Evolutionary conservation across 306 rosid species (phyloP).

Genomic region (Prunus campanulata): DNA sequence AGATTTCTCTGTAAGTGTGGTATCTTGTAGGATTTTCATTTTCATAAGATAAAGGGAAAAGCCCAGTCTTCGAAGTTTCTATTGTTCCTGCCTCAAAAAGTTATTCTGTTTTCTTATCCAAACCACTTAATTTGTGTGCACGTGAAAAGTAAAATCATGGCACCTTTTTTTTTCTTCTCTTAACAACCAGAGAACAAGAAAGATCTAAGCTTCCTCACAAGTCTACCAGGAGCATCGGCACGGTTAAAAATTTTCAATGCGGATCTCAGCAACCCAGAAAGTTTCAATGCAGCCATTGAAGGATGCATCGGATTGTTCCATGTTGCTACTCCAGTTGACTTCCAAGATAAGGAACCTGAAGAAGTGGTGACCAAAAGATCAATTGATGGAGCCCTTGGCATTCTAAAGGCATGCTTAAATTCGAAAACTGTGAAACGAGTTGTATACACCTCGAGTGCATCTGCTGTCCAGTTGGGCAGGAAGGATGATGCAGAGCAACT

Average conservation of each 20-base stretch:
- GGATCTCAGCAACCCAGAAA: constrained; percentile 32
- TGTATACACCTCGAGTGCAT: constrained; percentile 57
- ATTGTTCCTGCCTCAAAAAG: too few species aligned
- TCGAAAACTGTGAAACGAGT: constrained; percentile 52
- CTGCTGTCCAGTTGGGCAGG: constrained; percentile 20
- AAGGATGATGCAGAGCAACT: neutral
- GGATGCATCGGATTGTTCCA: constrained; percentile 58
- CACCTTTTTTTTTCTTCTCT: neutral
- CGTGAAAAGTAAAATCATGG: neutral
- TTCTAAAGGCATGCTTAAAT: constrained; percentile 45
- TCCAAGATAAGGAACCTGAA: constrained; percentile 34
- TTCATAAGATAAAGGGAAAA: too few species aligned
- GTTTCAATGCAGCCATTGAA: constrained; percentile 36
- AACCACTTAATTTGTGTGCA: too few species aligned
- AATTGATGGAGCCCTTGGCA: constrained; percentile 50
- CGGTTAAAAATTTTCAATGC: constrained; percentile 38
- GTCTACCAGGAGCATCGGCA: constrained; percentile 40
- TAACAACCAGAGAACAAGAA: constrained; percentile 21
- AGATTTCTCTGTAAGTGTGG: too few species aligned
- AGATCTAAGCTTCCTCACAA: constrained; percentile 51
- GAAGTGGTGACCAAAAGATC: constrained; percentile 44
- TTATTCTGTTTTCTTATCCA: too few species aligned
- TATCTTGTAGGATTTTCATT: too few species aligned
- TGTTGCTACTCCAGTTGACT: constrained; percentile 46
- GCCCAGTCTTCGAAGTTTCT: too few species aligned